Base-by-base conservation (phyloP, 108 stramenopile species). In the Stephanodiscus triporus region DNA sequence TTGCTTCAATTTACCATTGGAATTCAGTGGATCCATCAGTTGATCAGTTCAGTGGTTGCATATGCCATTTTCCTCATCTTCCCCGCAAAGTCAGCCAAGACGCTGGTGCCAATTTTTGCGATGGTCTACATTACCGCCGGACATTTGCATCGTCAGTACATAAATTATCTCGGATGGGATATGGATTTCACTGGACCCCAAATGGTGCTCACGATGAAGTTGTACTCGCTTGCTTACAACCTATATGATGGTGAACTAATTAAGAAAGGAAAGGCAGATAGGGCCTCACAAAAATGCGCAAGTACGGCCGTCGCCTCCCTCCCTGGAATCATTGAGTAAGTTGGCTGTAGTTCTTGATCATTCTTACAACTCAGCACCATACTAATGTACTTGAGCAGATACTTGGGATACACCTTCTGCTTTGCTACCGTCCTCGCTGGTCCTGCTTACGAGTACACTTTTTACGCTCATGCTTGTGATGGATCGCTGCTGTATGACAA, bases 141-240 rank as follows among this genome's bases (percentile, higher is more conserved):
- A 6, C 98, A 98, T 80, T 82, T 96, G 34, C 97, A 98, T 81
- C 92, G 96, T 64, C 89, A 92, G 65, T 98, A 96, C 83, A 89
- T 95, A 72, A 96, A 96, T 76, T 98, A 97, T 68, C 88, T 98
- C 64, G 96, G 97, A 26, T 97, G 94, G 90, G 94, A 96, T 75
- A 84, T 98, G 67, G 98, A 98, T 71, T 98, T 98, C 66, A 97
- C 98, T 24, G 95, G 96, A 10, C 81, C 89, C 42, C 97, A 98
- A 82, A 96, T 95, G 95, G 95, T 97, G 34, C 78, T 98, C 50
- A 97, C 97, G 45, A 96, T 96, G 87, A 98, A 98, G 79, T 88
- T 98, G 2, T 97, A 94, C 79, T 92, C 95, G 84, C 88, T 97
- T 38, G 96, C 94, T n/a, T 98, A 89, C 91, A 98, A 98, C 72